These are phyloP conservation scores for Penicillium sp. DNA, from an alignment of 2,329 filamentous ascomycete species.

Conservation along the genomic window DNA sequence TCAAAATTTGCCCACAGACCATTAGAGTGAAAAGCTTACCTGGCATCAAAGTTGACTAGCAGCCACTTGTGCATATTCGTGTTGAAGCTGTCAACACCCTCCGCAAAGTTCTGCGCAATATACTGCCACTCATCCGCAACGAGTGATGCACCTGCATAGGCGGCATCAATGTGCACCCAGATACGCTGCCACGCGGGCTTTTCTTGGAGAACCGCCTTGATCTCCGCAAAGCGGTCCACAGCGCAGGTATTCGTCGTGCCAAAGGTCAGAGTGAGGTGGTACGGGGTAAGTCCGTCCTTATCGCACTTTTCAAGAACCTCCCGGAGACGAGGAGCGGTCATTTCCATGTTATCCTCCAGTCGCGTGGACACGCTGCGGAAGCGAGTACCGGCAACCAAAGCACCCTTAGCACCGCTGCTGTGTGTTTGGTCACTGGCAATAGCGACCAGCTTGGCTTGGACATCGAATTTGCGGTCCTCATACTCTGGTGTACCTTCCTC, in stretches of 20 bases:
- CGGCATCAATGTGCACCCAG: constrained; percentile 93
- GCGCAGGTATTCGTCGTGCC: constrained; percentile 88
- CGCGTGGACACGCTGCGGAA: constrained; percentile 67
- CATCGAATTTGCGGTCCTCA: constrained; percentile 66
- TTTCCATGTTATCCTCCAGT: constrained; percentile 63
- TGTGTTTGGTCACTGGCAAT: constrained; percentile 78
- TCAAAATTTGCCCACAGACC: no score
- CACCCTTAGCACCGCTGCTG: constrained; percentile 81
- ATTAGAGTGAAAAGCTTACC: constrained; percentile 27
- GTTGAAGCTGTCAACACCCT: constrained; percentile 80
- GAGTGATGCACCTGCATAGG: constrained; percentile 84
- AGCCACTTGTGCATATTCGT: constrained; percentile 99
- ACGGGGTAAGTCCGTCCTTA: constrained; percentile 71
- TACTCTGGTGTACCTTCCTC: constrained; percentile 53
- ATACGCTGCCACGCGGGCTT: constrained; percentile 55
- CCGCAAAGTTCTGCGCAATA: constrained; percentile 57
- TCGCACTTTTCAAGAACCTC: constrained; percentile 63
- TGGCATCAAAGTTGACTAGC: constrained; percentile 83
- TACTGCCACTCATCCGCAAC: constrained; percentile 77
- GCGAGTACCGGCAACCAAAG: constrained; percentile 79
- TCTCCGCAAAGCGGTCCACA: constrained; percentile 73
- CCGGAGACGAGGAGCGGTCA: constrained; percentile 65
- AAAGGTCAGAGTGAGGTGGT: constrained; percentile 79
- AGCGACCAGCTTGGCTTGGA: constrained; percentile 72
- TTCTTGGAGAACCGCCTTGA: constrained; percentile 55